Evolutionary conservation across 345 rosid species (phyloP).

Genomic region (Hirschfeldia incana): DNA sequence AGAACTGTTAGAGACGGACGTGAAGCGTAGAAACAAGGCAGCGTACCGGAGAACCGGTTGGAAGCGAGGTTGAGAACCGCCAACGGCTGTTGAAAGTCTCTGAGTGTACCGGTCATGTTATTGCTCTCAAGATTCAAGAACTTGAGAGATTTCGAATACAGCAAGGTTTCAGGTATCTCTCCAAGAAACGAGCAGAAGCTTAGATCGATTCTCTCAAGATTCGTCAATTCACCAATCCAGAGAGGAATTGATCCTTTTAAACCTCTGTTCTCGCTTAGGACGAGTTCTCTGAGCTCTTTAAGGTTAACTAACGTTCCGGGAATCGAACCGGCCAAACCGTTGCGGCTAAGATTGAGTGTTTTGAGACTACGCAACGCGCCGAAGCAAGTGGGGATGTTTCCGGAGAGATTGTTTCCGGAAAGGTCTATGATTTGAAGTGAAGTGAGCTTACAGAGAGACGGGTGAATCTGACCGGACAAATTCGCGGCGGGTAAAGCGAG

Average conservation of each 20-base stretch:
- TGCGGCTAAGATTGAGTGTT: slow-evolving; percentile 68
- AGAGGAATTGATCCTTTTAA: slow-evolving; percentile 60
- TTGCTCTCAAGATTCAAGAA: slow-evolving; percentile 68
- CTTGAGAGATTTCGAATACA: slow-evolving; percentile 54
- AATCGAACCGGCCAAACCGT: slow-evolving; percentile 55
- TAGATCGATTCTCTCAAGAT: slow-evolving; percentile 67
- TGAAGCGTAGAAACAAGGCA: slow-evolving; percentile 77
- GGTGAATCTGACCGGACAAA: slow-evolving; percentile 65
- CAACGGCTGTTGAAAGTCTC: slow-evolving; percentile 66
- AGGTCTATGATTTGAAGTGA: slow-evolving; percentile 55
- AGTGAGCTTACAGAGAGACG: slow-evolving; percentile 57
- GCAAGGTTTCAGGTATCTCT: slow-evolving; percentile 57
- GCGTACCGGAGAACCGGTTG: slow-evolving; percentile 68
- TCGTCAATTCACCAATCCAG: slow-evolving; percentile 66
- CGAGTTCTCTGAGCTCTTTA: slow-evolving; percentile 54
- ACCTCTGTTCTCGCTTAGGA: slow-evolving; percentile 54
- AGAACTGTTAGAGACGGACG: slow-evolving; percentile 53
- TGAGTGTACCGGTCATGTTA: slow-evolving; percentile 54
- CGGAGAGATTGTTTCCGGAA: slow-evolving; percentile 58
- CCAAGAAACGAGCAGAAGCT: slow-evolving; percentile 73
- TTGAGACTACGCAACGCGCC: slow-evolving; percentile 56
- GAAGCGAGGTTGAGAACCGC: slow-evolving; percentile 67
- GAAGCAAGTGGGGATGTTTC: slow-evolving; percentile 65
- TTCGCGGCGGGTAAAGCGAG: slow-evolving; percentile 54
- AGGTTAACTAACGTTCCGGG: slow-evolving; percentile 56